Conservation (phyloP, 2,329 filamentous ascomycete species). For the Triangularia verruculosa region DNA sequence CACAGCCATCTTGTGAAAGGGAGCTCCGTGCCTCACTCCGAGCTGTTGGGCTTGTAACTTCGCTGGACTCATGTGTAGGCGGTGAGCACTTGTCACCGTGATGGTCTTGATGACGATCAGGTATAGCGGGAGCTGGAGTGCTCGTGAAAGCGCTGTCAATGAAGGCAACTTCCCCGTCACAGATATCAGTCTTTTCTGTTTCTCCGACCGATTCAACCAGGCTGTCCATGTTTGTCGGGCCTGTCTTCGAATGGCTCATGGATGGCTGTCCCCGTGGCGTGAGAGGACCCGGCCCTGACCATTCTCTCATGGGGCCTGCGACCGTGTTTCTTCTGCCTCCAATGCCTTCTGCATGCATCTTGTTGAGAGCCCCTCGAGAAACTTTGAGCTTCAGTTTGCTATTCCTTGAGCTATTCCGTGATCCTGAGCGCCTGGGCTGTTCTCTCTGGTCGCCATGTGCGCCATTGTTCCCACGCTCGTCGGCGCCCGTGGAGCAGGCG, state of each 20-base stretch:
- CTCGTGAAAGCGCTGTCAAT: neutral
- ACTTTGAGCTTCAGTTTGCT: slow-evolving; percentile 21
- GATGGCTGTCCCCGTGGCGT: neutral
- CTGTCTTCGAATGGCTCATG: neutral
- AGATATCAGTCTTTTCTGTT: neutral
- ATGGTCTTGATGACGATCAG: neutral
- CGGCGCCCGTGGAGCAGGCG: neutral
- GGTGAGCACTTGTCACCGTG: neutral
- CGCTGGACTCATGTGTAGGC: neutral
- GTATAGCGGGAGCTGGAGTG: slow-evolving; percentile 7
- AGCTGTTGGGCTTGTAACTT: neutral
- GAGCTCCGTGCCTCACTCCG: slow-evolving; percentile 21
- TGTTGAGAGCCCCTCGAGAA: slow-evolving; percentile 22
- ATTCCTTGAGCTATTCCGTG: slow-evolving; percentile 7
- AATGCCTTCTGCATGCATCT: slow-evolving; percentile 8
- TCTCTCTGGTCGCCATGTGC: neutral
- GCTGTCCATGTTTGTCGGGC: neutral
- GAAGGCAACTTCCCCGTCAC: slow-evolving; percentile 7
- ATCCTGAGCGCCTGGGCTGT: neutral
- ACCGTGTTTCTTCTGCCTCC: neutral
- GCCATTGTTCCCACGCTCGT: neutral
- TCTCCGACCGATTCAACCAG: neutral
- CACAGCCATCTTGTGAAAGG: slow-evolving; percentile 18
- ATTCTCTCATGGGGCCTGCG: neutral
- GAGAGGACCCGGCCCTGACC: neutral